Conservation (phyloP, 305 asterid species). For the Solanum aculeatissimum region DNA sequence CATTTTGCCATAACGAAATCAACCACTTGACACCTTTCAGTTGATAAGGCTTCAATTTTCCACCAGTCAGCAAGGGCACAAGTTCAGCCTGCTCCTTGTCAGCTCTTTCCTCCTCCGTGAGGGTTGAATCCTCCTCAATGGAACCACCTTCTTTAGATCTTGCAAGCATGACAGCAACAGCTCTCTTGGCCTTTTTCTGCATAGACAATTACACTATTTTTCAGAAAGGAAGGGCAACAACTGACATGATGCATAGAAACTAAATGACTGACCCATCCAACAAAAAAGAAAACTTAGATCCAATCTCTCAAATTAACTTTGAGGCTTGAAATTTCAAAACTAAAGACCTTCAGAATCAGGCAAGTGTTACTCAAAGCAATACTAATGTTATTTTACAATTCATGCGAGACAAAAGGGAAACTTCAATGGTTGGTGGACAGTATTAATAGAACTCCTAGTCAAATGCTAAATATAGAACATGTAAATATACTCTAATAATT, state of each 20-base stretch:
- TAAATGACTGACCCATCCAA: neutral
- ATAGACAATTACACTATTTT: neutral
- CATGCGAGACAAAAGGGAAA: neutral
- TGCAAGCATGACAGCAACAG: conserved; percentile 92
- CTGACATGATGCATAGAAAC: neutral
- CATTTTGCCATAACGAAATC: conserved; percentile 99
- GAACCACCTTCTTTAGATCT: conserved; percentile 58
- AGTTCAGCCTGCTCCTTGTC: conserved; percentile 86
- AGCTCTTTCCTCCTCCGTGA: conserved; percentile 58
- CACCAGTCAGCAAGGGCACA: conserved; percentile 88
- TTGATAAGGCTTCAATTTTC: conserved; percentile 80
- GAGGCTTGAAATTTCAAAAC: neutral
- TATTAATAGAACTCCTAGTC: neutral
- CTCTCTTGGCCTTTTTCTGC: conserved; percentile 83
- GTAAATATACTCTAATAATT: neutral
- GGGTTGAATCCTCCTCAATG: conserved; percentile 50
- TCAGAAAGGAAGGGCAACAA: neutral
- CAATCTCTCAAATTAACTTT: neutral
- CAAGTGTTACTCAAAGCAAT: neutral
- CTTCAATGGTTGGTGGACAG: neutral
- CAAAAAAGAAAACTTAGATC: neutral
- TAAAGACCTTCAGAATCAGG: neutral
- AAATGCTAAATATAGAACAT: neutral
- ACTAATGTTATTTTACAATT: neutral
- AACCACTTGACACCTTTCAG: conserved; percentile 96